Evolutionary conservation across 1,139 yeast species (phyloP).

Genomic region (Barnettozyma hawaiiensis): DNA sequence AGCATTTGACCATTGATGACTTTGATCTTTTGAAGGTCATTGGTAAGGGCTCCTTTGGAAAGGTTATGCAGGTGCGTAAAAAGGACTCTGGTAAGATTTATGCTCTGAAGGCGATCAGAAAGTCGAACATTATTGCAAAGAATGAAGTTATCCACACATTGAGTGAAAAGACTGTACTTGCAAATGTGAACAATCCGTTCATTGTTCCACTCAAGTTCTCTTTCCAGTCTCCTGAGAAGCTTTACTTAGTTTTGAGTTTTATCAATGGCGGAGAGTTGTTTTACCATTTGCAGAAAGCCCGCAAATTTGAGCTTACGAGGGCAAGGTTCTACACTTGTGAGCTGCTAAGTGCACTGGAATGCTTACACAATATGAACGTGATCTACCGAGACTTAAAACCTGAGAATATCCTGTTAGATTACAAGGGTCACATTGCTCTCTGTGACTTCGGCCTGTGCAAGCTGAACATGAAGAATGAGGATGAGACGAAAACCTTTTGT

Average conservation of each 20-base stretch:
- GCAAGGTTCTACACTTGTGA: constrained; percentile 94
- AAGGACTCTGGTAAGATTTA: constrained; percentile 91
- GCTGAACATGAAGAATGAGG: constrained; percentile 83
- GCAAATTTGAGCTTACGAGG: constrained; percentile 82
- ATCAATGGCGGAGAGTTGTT: constrained; percentile 97
- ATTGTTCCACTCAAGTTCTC: constrained; percentile 96
- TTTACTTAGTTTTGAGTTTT: constrained; percentile 84
- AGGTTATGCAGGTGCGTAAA: constrained; percentile 96
- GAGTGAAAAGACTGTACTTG: constrained; percentile 92
- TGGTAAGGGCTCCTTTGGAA: constrained; percentile 97
- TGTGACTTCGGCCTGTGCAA: constrained; percentile 97
- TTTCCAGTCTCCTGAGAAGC: constrained; percentile 92
- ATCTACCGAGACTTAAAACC: constrained; percentile 95
- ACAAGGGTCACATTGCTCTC: constrained; percentile 94
- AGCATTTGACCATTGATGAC: constrained; percentile 79
- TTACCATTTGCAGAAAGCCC: constrained; percentile 89
- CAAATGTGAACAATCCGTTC: constrained; percentile 92
- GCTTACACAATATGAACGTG: constrained; percentile 83
- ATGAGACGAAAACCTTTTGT: constrained; percentile 90
- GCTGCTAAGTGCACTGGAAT: constrained; percentile 84
- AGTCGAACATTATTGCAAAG: constrained; percentile 88
- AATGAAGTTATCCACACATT: constrained; percentile 94
- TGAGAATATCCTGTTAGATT: constrained; percentile 86
- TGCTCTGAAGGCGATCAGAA: constrained; percentile 88
- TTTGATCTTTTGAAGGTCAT: constrained; percentile 90